Percentiles rank a stretch among this genome's conserved stretches.
These are phyloP conservation scores for Immersiporthe knoxdaviesiana DNA, from an alignment of 2,329 filamentous ascomycete species.

Conservation along the genomic window DNA sequence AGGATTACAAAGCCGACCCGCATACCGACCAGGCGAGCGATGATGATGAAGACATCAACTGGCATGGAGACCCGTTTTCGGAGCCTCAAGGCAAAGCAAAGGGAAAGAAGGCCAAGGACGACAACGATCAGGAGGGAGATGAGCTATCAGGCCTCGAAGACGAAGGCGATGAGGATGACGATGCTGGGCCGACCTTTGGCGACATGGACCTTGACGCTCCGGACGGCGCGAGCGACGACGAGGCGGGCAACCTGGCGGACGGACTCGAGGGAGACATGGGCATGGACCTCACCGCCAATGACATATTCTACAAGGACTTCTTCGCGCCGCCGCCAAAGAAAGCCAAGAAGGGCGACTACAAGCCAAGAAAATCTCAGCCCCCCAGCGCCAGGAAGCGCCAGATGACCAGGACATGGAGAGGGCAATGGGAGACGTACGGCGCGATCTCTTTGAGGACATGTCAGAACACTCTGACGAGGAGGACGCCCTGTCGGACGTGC, in stretches of 20 bases:
- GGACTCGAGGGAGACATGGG: constrained; percentile 57
- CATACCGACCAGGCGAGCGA: constrained; percentile 77
- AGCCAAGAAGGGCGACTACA: constrained; percentile 56
- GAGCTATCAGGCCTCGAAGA: constrained; percentile 39
- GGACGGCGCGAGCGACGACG: constrained; percentile 69
- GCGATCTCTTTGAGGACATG: constrained; percentile 85
- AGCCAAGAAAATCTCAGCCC: constrained; percentile 45
- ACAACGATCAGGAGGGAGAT: constrained; percentile 37
- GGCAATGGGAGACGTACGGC: constrained; percentile 83
- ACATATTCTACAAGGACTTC: constrained; percentile 90
- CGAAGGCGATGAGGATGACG: constrained; percentile 53
- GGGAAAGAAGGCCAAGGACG: constrained; percentile 35
- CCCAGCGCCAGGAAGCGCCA: constrained; percentile 47
- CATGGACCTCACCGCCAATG: constrained; percentile 73
- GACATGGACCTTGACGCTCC: constrained; percentile 75
- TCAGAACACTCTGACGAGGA: constrained; percentile 68
- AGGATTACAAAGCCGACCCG: constrained; percentile 77
- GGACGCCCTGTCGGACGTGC: constrained; percentile 66
- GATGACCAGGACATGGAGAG: constrained; percentile 73
- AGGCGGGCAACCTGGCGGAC: constrained; percentile 53
- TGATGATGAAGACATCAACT: constrained; percentile 87
- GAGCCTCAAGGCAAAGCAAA: constrained; percentile 37
- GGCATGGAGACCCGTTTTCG: constrained; percentile 75
- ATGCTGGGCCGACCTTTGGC: constrained; percentile 81
- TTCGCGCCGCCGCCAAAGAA: constrained; percentile 85